Percentiles rank a stretch among this genome's conserved stretches.
Conservation (phyloP, 768 basidiomycete species). For the Suillus plorans region DNA sequence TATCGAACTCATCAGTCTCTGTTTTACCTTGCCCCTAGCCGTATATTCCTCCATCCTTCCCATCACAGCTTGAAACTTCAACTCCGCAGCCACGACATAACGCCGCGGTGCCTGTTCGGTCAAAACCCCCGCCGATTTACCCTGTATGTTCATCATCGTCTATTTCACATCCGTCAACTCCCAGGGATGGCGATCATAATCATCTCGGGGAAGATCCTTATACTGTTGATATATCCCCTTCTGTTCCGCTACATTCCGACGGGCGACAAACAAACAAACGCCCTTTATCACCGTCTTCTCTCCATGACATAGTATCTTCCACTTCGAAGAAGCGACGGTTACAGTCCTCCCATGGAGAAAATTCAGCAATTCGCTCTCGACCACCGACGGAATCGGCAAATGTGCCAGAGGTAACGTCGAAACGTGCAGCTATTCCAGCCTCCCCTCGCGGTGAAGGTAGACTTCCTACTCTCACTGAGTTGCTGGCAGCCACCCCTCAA, state of each 20-base stretch:
- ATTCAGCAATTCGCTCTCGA: constrained; percentile 1
- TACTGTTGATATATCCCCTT: constrained; percentile 13
- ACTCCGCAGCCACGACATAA: constrained; percentile 40
- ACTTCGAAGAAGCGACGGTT: constrained; percentile 22
- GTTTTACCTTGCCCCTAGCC: constrained; percentile 26
- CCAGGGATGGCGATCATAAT: constrained; percentile 15
- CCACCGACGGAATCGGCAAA: constrained; percentile 8
- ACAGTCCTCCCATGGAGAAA: constrained; percentile 3
- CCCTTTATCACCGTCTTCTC: constrained; percentile 26
- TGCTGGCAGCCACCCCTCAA: not conserved
- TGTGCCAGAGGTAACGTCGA: constrained; percentile 17
- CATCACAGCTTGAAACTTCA: constrained; percentile 50
- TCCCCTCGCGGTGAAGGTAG: constrained; percentile 6
- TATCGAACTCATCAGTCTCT: constrained; percentile 16
- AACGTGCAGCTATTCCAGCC: not conserved
- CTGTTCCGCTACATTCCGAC: constrained; percentile 17
- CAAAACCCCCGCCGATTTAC: constrained; percentile 46
- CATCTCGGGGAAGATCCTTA: constrained; percentile 9
- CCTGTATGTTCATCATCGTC: constrained; percentile 25
- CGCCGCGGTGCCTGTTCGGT: constrained; percentile 22
- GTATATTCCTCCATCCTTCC: constrained; percentile 59
- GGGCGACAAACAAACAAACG: constrained; percentile 26
- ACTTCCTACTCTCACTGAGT: constrained; percentile 1
- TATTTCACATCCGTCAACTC: constrained; percentile 24
- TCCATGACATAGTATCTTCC: constrained; percentile 20